phyloP scores from a whole-genome alignment of 805 yeast genomes.

The Saturnispora kantuleensis region DNA sequence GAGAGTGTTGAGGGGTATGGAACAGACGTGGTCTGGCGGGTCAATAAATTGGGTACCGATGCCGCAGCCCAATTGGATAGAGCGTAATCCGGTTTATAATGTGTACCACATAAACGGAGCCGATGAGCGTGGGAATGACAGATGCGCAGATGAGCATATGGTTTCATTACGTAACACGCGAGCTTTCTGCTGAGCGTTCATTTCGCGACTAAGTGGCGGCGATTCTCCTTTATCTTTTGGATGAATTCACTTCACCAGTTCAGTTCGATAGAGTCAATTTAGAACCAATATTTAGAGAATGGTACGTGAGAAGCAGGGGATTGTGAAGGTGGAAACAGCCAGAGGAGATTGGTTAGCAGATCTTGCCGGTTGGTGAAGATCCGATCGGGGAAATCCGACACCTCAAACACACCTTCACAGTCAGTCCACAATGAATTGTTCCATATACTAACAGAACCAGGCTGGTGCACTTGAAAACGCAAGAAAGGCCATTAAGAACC shows the following conservation, averaged over 20 bases:
- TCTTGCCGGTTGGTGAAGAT: no score
- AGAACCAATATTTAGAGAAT: not conserved
- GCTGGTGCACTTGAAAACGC: constrained; percentile 98
- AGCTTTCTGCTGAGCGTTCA: not conserved
- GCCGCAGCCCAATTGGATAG: constrained; percentile 61
- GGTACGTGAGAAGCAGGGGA: not conserved
- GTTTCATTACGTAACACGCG: not conserved
- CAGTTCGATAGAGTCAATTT: not conserved
- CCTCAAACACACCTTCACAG: no score
- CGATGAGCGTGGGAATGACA: not conserved
- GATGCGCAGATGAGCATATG: not conserved
- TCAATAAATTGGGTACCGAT: constrained; percentile 68
- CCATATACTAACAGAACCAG: constrained; percentile 33
- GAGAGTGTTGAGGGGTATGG: constrained; percentile 87
- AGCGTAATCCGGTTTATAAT: constrained; percentile 30
- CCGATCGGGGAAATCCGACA: no score
- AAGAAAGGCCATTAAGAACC: constrained; percentile 82
- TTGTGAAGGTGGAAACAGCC: no score
- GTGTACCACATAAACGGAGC: not conserved
- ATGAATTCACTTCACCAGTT: not conserved
- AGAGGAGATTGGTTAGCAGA: no score
- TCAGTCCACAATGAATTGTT: no score
- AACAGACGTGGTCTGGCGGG: constrained; percentile 71
- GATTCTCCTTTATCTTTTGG: not conserved
- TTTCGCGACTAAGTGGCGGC: not conserved